Evolutionary conservation across 257 asterid species (phyloP).

Genomic region (Ilex aquifolium): DNA sequence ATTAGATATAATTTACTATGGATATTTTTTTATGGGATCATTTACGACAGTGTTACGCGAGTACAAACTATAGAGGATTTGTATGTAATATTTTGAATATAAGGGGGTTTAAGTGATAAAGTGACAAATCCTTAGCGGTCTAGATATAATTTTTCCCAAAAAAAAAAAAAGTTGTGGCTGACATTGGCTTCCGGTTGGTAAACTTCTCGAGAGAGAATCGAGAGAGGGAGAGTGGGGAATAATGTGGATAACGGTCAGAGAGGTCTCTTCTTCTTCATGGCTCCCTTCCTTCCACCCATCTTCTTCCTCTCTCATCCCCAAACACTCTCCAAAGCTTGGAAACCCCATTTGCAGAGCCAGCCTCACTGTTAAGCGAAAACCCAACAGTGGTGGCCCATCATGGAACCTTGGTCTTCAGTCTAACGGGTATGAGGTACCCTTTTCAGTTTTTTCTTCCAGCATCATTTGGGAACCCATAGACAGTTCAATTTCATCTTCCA

Average conservation of each 20-base stretch:
- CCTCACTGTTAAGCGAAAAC: conserved; percentile 32
- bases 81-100: too few relatives aligned
- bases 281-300: conserved; percentile 5
- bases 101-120: too few relatives aligned
- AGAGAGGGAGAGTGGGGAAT: conserved; percentile 21
- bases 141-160: too few relatives aligned
- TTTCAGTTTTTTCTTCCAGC: neutral
- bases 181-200: too few relatives aligned
- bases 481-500: neutral
- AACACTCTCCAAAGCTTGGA: neutral
- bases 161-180: too few relatives aligned
- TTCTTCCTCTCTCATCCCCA: neutral
- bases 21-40: too few relatives aligned
- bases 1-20: too few relatives aligned
- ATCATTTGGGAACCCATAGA: neutral
- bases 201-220: too few relatives aligned
- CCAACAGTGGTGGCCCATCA: conserved; percentile 3
- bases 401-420: conserved; percentile 1
- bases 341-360: conserved; percentile 35
- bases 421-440: neutral
- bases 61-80: too few relatives aligned
- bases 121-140: too few relatives aligned
- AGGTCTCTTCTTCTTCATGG: conserved; percentile 41
- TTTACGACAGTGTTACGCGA: too few relatives aligned
- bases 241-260: conserved; percentile 65